These are phyloP conservation scores for Trypanosomatidae sp. DNA, from an alignment of 208 protist species.

Conservation along the genomic window DNA sequence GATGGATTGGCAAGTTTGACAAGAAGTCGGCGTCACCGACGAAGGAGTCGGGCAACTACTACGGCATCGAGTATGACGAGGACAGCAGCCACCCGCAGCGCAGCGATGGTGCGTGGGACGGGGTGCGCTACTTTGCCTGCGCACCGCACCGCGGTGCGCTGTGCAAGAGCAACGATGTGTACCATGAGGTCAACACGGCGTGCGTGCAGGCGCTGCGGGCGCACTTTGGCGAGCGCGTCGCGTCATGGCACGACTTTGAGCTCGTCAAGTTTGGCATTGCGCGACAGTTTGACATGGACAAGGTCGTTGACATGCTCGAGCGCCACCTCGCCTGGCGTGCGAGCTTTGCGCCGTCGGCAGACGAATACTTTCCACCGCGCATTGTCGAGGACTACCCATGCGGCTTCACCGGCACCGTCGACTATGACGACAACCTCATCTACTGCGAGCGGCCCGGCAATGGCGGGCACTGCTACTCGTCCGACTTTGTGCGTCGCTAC, in stretches of 20 bases:
- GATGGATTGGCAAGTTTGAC: constrained; percentile 42
- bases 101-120: constrained; percentile 37
- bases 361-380: constrained; percentile 66
- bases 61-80: constrained; percentile 57
- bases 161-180: constrained; percentile 25
- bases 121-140: constrained; percentile 41
- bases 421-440: constrained; percentile 71
- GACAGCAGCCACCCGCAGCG: constrained; percentile 24
- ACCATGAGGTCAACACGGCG: constrained; percentile 37
- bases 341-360: constrained; percentile 28
- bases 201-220: constrained; percentile 21
- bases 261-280: constrained; percentile 80
- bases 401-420: constrained; percentile 44
- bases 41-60: constrained; percentile 29
- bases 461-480: constrained; percentile 31
- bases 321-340: constrained; percentile 57
- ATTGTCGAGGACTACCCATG: constrained; percentile 57
- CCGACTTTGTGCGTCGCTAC: constrained; percentile 49
- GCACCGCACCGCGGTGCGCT: constrained; percentile 23
- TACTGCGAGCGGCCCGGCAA: constrained; percentile 76
- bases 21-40: constrained; percentile 35
- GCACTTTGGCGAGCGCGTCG: constrained; percentile 46
- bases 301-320: constrained; percentile 58
- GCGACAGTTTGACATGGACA: constrained; percentile 60
- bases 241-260: constrained; percentile 63